Evolutionary conservation across 768 basidiomycete genomes (phyloP), one percentile per base, ranked within the genome.

Genomic region (Amanita polypyramis): DNA sequence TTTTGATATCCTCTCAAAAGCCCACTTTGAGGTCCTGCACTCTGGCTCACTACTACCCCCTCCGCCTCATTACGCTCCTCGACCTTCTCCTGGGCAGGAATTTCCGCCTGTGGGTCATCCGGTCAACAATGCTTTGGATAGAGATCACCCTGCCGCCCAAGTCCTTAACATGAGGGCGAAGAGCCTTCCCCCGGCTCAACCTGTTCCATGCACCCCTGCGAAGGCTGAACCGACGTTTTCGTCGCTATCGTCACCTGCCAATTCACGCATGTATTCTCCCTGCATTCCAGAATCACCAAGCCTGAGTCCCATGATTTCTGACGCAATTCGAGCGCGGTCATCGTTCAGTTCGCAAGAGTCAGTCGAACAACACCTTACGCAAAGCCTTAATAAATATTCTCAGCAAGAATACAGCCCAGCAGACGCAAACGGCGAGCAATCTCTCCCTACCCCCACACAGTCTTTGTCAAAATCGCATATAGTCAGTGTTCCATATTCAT

Each of bases 311-410:
- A 43, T 55, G n/a, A 52, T 58, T 11, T 38, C 33, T n/a, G 51
- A 51, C 42, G 51, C 49, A 27, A 39, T 50, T n/a, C n/a, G 17
- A 4, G 34, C 68, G 21, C 38, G 53, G 14, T 60, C 65, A 21
- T 68, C 68, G 14, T 55, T 55, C 12, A 61, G 54, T 30, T 74
- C 73, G 5, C 66, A 68, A 47, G 63, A 62, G 30, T 68, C 60
- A 9, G 74, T 78, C 17, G 72, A 74, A 52, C 62, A 62, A 25
- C 71, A 76, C n/a, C 62, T 78, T 27, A 75, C 75, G 0, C 74
- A 74, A 55, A 64, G 60, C 27, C 4, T 30, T 4, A 10, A 29
- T 8, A 14, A 19, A 14, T 19, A 21, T 14, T 11, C 2, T 10
- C 36, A 33, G 14, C 45, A 23, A 23, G 8, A 23, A 10, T 7